A percentile compares a stretch with the other conserved stretches of the same genome.
These are phyloP conservation scores for Haematococcus sp. DNA, from an alignment of 139 green algal genomes.

Conservation along the genomic window DNA sequence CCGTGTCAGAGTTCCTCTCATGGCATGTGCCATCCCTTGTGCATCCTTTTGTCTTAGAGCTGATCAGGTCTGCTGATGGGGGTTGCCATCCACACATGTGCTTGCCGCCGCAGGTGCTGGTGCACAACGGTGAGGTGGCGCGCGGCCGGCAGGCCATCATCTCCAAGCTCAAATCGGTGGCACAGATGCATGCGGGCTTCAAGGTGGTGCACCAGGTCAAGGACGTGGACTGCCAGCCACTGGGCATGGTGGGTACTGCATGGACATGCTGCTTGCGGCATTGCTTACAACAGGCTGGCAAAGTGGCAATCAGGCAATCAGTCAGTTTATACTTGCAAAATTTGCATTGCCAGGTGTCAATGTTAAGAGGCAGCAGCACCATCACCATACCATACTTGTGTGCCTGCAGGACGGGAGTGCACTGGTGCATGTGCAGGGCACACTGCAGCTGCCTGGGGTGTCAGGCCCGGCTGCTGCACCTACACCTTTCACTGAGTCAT, in stretches of 20 bases:
- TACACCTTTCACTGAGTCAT: slow-evolving; percentile 39
- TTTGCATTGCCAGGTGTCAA: too few species aligned
- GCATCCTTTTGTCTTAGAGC: too few species aligned
- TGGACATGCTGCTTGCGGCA: neutral
- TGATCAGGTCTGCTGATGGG: neutral
- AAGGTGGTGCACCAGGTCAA: slow-evolving; percentile 37
- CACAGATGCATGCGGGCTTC: slow-evolving; percentile 30
- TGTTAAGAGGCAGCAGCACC: too few species aligned
- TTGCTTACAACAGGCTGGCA: neutral
- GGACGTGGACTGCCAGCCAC: slow-evolving; percentile 47
- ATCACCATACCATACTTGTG: too few species aligned
- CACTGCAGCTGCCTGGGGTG: slow-evolving; percentile 16
- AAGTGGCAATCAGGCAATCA: too few species aligned
- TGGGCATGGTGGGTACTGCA: slow-evolving; percentile 30
- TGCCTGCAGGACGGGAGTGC: slow-evolving; percentile 41
- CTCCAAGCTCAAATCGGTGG: slow-evolving; percentile 31
- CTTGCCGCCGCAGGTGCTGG: slow-evolving; percentile 37
- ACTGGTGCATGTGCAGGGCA: slow-evolving; percentile 40
- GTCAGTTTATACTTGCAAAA: too few species aligned
- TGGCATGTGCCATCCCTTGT: too few species aligned
- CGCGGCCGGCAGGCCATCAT: slow-evolving; percentile 48
- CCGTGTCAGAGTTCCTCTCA: too few species aligned
- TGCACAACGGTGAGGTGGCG: slow-evolving; percentile 41
- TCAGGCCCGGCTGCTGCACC: neutral
- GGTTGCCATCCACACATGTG: neutral